Evolutionary conservation across 768 basidiomycete genomes (phyloP).

Genomic region (Mycena rebaudengoi): DNA sequence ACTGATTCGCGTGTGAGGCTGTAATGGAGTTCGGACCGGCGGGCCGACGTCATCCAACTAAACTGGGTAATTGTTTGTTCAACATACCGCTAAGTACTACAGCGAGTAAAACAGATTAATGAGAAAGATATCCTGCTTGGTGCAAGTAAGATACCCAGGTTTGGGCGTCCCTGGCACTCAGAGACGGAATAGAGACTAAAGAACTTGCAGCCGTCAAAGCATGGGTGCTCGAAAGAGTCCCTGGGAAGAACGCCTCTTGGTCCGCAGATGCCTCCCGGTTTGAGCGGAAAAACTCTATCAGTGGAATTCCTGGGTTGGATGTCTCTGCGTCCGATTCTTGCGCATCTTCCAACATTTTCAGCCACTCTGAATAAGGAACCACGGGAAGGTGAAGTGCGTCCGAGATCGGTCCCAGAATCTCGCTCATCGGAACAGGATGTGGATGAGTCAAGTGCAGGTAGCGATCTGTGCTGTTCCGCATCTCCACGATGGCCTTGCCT

Average conservation of each 20-base stretch:
- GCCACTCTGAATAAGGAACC: background rate
- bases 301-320: background rate
- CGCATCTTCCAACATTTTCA: background rate
- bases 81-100: no score
- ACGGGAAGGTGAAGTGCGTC: background rate
- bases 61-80: no score
- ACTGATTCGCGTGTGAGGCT: no score
- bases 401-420: background rate
- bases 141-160: background rate
- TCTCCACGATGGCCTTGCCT: background rate
- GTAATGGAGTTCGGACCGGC: no score
- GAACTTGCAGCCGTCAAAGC: background rate
- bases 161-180: background rate
- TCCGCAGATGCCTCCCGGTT: background rate
- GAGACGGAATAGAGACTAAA: background rate
- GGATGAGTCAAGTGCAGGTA: slow-evolving; percentile 4
- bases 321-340: background rate
- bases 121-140: background rate
- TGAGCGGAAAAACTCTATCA: background rate
- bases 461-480: background rate
- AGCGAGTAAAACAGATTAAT: no score
- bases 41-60: no score
- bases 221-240: background rate
- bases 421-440: background rate
- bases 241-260: background rate